Percentiles rank a stretch among this genome's conserved stretches.
These are phyloP conservation scores for Cytospora piceicola DNA, from an alignment of 2,329 filamentous ascomycete species.

Conservation along the genomic window DNA sequence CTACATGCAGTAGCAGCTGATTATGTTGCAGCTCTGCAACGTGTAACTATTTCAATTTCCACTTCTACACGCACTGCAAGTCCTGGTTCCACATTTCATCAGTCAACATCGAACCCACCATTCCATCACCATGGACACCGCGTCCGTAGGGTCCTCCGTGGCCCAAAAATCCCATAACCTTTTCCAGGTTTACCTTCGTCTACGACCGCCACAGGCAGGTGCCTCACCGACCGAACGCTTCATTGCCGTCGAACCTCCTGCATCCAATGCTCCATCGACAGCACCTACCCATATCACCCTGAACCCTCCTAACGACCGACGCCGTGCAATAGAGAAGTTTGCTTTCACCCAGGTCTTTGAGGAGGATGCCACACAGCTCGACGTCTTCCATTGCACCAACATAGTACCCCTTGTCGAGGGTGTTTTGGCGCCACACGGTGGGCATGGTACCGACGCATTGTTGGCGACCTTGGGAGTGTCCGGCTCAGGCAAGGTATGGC, in stretches of 20 bases:
- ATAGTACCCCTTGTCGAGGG: slow-evolving; percentile 78
- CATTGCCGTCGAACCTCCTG: slow-evolving; percentile 70
- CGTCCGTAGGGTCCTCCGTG: slow-evolving; percentile 30
- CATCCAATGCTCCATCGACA: slow-evolving; percentile 40
- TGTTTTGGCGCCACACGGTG: slow-evolving; percentile 72
- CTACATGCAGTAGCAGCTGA: not conserved
- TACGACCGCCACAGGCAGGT: slow-evolving; percentile 67
- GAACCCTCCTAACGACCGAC: slow-evolving; percentile 82
- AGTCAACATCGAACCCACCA: not conserved
- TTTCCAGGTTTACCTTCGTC: slow-evolving; percentile 89
- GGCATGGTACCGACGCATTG: slow-evolving; percentile 84
- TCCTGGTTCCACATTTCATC: not conserved
- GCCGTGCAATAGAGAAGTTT: slow-evolving; percentile 89
- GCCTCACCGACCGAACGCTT: slow-evolving; percentile 65
- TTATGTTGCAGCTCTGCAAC: not conserved
- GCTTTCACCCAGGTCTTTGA: slow-evolving; percentile 93
- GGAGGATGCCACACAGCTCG: slow-evolving; percentile 80
- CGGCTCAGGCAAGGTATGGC: slow-evolving; percentile 85
- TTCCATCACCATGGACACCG: slow-evolving; percentile 43
- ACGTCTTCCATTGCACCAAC: slow-evolving; percentile 81
- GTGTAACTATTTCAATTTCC: not conserved
- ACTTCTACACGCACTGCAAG: not conserved
- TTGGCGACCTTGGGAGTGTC: slow-evolving; percentile 92
- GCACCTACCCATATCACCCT: slow-evolving; percentile 72
- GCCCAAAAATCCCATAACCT: slow-evolving; percentile 55